Evolutionary conservation across 257 asterid species (phyloP), one percentile per base, ranked within the genome.

Genomic region (Scutellaria galericulata): DNA sequence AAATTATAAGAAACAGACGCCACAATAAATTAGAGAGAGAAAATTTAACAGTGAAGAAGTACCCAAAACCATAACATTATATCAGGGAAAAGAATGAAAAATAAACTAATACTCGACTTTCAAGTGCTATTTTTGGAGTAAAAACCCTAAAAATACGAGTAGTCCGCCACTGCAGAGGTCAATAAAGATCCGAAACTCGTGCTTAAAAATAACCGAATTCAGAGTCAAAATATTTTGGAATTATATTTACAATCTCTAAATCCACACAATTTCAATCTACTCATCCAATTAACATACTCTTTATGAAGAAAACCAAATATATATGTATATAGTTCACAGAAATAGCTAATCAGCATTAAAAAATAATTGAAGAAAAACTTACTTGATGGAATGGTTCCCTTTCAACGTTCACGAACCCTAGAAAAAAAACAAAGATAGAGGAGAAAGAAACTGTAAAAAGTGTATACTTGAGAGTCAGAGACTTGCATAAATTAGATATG

Each of bases 151-250:
- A 84, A 82, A 58, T 37, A 71, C 64, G 86, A 72, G 42, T 54
- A 64, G 80, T 73, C 77, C 72, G 75, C 72, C 83, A 77, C 86
- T 60, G 73, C 66, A 64, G 60, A 71, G 75, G 76, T 75, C 83
- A 74, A 66, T 10, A 81, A 81, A 83, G 96, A 88, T 90, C 94
- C 92, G 88, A 75, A 80, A 82, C 80, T 71, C 57, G 31, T 67
- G 84, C 84, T 81, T 40, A 7, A 60, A 48, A 56, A 73, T 83
- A 79, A 50, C 75, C 52, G 86, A 68, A 64, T 80, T 75, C 78
- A 61, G 75, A 70, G 75, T 72, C 76, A 84, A 70, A 66, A 52
- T 47, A 66, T 5, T 57, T 45, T 45, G 12, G 58, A 70, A 70
- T 66, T 70, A 73, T 71, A 58, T 70, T 74, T 42, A 62, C 57